Conservation (phyloP, 2,329 filamentous ascomycete genomes). For the Botrytis porri region DNA sequence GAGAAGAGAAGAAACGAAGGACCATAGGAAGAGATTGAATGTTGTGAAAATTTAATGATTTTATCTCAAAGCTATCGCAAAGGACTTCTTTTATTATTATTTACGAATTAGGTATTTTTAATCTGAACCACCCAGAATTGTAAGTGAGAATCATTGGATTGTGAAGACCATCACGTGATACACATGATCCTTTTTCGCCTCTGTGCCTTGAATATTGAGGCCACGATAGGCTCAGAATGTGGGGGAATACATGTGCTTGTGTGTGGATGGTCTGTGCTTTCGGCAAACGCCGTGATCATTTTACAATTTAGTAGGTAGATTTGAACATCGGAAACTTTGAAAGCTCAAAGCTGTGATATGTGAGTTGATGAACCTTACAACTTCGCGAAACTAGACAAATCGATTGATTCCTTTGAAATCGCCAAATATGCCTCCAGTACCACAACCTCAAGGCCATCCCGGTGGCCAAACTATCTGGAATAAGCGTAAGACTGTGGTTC, state of each 20-base stretch:
- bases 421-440: conserved; percentile 17
- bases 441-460: conserved; percentile 19
- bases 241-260: not conserved
- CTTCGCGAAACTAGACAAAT: not conserved
- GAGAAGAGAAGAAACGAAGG: not conserved
- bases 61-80: not conserved
- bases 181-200: not conserved
- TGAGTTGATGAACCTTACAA: not conserved
- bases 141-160: too few species aligned
- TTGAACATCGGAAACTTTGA: not conserved
- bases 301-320: not conserved
- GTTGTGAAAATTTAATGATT: not conserved
- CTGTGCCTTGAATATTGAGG: not conserved
- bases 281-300: conserved; percentile 8
- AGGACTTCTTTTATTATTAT: not conserved
- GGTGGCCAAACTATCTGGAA: conserved; percentile 18
- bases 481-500: conserved; percentile 16
- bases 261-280: not conserved
- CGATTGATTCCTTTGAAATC: not conserved
- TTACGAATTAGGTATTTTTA: not conserved
- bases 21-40: not conserved
- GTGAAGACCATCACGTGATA: not conserved
- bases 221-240: not conserved
- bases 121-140: not conserved
- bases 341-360: not conserved